These are phyloP conservation scores for Boletus sp. DNA, from an alignment of 768 basidiomycete genomes.

Conservation along the genomic window DNA sequence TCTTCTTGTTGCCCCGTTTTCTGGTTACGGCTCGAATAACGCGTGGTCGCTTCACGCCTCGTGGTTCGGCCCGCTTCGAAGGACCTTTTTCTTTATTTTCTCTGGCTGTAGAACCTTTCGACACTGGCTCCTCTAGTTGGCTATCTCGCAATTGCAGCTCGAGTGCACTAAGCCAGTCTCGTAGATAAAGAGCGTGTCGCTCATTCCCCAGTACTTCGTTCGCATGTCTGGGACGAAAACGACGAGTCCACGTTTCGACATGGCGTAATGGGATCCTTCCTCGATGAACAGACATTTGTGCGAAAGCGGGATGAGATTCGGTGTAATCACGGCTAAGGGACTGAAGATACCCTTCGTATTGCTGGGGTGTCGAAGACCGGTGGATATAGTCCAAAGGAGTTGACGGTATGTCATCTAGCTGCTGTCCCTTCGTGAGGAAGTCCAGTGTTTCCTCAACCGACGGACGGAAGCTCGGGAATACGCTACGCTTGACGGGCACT, in stretches of 20 bases:
- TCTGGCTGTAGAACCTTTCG: conserved; percentile 1
- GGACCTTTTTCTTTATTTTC: conserved; percentile 20
- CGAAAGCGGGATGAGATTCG: conserved; percentile 50
- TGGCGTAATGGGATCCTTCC: conserved; percentile 16
- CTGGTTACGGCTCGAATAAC: conserved; percentile 55
- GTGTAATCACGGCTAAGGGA: conserved; percentile 19
- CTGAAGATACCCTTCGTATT: conserved; percentile 17
- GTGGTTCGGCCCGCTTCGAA: conserved; percentile 25
- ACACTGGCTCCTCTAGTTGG: conserved; percentile 3
- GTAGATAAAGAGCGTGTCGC: conserved; percentile 62
- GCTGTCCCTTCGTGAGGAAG: conserved; percentile 19
- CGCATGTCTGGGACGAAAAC: conserved; percentile 73
- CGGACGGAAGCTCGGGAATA: background rate
- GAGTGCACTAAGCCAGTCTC: conserved; percentile 77
- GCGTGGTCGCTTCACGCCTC: conserved; percentile 56
- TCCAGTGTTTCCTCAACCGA: conserved; percentile 8
- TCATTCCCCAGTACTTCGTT: conserved; percentile 81
- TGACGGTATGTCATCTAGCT: background rate
- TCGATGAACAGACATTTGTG: conserved; percentile 34
- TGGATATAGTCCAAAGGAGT: background rate
- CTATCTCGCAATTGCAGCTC: conserved; percentile 46
- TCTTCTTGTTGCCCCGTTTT: conserved; percentile 51
- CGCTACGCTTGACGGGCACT: conserved; percentile 9
- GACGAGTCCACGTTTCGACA: conserved; percentile 63
- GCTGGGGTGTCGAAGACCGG: conserved; percentile 9